Base-by-base conservation (phyloP, 306 rosid species). In the Citrullus amarus region DNA sequence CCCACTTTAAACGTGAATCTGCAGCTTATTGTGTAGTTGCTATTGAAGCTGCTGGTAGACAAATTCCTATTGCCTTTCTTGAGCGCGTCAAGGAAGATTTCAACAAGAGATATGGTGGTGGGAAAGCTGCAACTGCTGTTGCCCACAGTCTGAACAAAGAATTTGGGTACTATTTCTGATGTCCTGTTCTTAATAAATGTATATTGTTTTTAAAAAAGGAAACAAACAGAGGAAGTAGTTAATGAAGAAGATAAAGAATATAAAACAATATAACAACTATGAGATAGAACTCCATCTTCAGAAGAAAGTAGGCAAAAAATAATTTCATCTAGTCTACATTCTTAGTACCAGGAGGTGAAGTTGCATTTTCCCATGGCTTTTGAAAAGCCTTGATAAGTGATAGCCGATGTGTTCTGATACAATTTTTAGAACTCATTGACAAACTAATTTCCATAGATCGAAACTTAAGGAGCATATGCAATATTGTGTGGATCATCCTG, bases 381-480 rank as follows among this genome's bases (percentile, higher is more conserved):
- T 18, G 8, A 14, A 70, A 28, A 46, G 6, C 59, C 28, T 72
- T 48, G 44, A 54, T 50, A 8, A 16, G 28, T 1, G 28, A 25
- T 25, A 25, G 28, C 44, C 15, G 75, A 25, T 1, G 6, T 74
- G 50, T 13, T 43, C 4, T 56, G 67, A 25, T 50, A 9, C 34
- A 20, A 51, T 41, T 34, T 34, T 70, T 39, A 13, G 32, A 59
- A 82, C 79, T 34, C 78, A 80, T 76, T 36, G 56, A 30, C 70
- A 54, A 8, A 78, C 44, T 61, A 4, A 59, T 84, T 6, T 79
- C 68, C 62, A 7, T 79, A 95, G 99, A 76, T 86, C 97, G 7
- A 95, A 92, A 83, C 80, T 95, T 86, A 95, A 95, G 82, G 97
- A 88, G 38, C 99, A 95, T 73, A 91, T 95, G 99, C 96, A 95